Percentiles rank a stretch among this genome's conserved stretches.
Conservation (phyloP, 768 basidiomycete genomes). For the Gautieria morchelliformis region DNA sequence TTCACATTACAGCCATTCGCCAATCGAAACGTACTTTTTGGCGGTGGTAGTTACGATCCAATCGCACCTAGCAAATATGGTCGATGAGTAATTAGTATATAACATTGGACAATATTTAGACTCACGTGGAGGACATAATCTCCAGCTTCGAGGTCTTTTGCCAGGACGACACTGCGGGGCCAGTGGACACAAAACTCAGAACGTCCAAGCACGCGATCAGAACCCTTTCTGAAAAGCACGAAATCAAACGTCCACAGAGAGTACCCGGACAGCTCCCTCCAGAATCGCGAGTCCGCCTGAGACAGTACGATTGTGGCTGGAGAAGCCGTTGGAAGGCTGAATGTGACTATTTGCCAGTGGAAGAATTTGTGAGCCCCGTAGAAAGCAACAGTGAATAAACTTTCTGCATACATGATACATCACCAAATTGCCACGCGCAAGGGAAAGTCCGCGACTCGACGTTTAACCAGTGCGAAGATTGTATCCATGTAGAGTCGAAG, state of each 20-base stretch:
- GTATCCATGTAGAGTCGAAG: conserved; percentile 39
- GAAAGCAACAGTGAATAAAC: conserved; percentile 2
- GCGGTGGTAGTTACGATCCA: conserved; percentile 4
- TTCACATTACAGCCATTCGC: background rate
- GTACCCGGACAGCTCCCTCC: conserved; percentile 34
- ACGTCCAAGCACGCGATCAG: conserved; percentile 19
- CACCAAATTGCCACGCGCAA: conserved; percentile 43
- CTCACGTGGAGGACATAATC: conserved; percentile 25
- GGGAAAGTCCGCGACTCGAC: conserved; percentile 33
- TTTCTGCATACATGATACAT: conserved; percentile 39
- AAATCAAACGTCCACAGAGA: conserved; percentile 43
- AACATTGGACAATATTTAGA: background rate
- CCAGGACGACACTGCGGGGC: conserved; percentile 17
- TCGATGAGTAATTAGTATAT: background rate
- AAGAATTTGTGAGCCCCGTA: background rate
- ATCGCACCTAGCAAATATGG: background rate
- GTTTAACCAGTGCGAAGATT: conserved; percentile 41
- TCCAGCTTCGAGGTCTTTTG: conserved; percentile 18
- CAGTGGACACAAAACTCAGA: conserved; percentile 14
- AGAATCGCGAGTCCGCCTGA: conserved; percentile 42
- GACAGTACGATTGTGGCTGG: conserved; percentile 42
- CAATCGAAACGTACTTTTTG: conserved; percentile 2
- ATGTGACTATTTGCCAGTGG: conserved; percentile 29
- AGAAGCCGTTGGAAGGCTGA: conserved; percentile 31
- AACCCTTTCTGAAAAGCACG: conserved; percentile 38